These are phyloP conservation scores for Sphaerobolus stellatus DNA, from an alignment of 1,284 basidiomycete genomes.

Conservation along the genomic window DNA sequence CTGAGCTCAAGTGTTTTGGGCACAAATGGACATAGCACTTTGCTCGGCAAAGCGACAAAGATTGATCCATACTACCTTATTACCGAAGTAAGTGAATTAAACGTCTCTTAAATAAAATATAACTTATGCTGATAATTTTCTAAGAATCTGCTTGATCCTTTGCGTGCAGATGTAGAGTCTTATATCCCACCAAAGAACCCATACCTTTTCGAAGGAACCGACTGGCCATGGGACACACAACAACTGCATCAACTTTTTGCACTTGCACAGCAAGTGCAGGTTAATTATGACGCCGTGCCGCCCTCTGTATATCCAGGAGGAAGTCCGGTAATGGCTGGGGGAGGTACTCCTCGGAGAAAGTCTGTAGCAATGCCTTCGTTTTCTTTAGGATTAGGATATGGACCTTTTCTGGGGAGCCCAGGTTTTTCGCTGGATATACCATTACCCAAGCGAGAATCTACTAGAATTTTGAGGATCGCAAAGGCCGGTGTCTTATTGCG, in stretches of 20 bases:
- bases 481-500: conserved; percentile 83
- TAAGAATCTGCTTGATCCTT: conserved; percentile 67
- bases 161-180: conserved; percentile 73
- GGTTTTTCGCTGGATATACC: conserved; percentile 16
- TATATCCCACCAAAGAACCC: conserved; percentile 69
- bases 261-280: conserved; percentile 62
- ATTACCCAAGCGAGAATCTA: conserved; percentile 31
- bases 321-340: too few species aligned
- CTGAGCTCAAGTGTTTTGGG: conserved; percentile 31
- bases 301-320: neutral
- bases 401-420: conserved; percentile 16
- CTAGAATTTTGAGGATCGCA: conserved; percentile 67
- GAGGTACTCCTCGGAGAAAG: too few species aligned
- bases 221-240: conserved; percentile 66
- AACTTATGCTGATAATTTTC: conserved; percentile 9
- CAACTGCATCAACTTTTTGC: conserved; percentile 70
- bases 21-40: conserved; percentile 34
- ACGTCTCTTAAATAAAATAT: conserved; percentile 4
- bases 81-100: conserved; percentile 54
- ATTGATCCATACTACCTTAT: conserved; percentile 94
- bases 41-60: conserved; percentile 60
- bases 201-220: conserved; percentile 75
- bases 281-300: conserved; percentile 34
- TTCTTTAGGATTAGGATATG: conserved; percentile 9
- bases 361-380: conserved; percentile 7